Evolutionary conservation across 2,329 filamentous ascomycete species (phyloP).

Genomic region (Colletotrichum noveboracense): DNA sequence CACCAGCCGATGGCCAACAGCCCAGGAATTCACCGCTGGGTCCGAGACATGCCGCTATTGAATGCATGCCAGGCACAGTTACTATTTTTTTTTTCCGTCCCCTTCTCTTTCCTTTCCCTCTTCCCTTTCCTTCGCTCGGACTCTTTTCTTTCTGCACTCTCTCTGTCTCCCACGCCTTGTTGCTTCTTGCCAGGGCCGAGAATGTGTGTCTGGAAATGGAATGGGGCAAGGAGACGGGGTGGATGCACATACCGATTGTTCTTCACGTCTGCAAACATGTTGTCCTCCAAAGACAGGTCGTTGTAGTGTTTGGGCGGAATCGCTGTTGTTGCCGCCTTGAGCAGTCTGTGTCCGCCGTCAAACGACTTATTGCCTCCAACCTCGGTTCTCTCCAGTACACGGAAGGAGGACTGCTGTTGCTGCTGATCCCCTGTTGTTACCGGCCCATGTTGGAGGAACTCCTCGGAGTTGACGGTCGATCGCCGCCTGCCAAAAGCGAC

Average conservation of each 20-base stretch:
- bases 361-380: conserved; percentile 51
- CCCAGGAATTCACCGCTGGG: conserved; percentile 3
- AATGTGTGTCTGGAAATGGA: conserved; percentile 16
- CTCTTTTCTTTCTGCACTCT: background rate
- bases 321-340: conserved; percentile 38
- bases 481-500: conserved; percentile 65
- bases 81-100: background rate
- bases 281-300: conserved; percentile 51
- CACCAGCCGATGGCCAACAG: conserved; percentile 2
- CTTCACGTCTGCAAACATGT: conserved; percentile 64
- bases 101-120: background rate
- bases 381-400: conserved; percentile 61
- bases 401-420: conserved; percentile 51
- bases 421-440: conserved; percentile 42
- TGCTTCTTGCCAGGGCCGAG: background rate
- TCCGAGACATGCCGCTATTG: conserved; percentile 22
- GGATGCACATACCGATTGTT: conserved; percentile 57
- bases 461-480: conserved; percentile 60
- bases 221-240: conserved; percentile 9
- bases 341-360: conserved; percentile 52
- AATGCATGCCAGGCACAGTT: conserved; percentile 7
- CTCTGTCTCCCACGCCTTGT: background rate
- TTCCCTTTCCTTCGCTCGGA: background rate
- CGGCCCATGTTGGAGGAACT: conserved; percentile 57
- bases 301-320: conserved; percentile 40